phyloP scores from a whole-genome alignment of 176 grass and related monocot species.

The Pharus latifolius region DNA sequence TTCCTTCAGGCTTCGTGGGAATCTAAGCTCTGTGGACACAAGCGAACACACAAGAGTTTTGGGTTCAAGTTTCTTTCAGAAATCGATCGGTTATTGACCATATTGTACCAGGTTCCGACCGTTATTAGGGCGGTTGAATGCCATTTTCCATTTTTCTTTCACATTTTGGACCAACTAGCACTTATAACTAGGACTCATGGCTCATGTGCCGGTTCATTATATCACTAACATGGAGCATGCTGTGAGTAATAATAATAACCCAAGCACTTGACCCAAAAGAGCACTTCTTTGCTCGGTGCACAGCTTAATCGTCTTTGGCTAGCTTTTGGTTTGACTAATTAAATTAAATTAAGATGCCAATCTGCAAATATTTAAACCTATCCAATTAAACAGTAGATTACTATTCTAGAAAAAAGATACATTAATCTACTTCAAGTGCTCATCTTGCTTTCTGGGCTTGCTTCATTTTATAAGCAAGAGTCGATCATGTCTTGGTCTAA shows the following conservation, averaged over 20 bases:
- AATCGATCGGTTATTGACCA: too few relatives aligned
- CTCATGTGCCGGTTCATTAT: background rate
- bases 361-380: background rate
- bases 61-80: too few relatives aligned
- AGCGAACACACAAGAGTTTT: too few relatives aligned
- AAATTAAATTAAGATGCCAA: background rate
- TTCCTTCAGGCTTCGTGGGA: too few relatives aligned
- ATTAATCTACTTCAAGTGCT: background rate
- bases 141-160: background rate
- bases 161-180: background rate
- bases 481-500: background rate
- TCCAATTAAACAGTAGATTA: background rate
- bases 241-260: constrained; percentile 2
- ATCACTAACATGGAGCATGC: background rate
- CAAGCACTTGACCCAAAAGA: background rate
- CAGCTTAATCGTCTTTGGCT: background rate
- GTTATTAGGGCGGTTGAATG: too few relatives aligned
- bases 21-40: too few relatives aligned
- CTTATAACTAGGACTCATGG: background rate
- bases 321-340: constrained; percentile 24
- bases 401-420: background rate
- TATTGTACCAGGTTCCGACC: too few relatives aligned
- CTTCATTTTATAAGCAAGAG: background rate
- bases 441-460: background rate
- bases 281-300: background rate